These are phyloP conservation scores for Aspergillus sp. DNA, from an alignment of 2,329 filamentous ascomycete genomes.

Conservation along the genomic window DNA sequence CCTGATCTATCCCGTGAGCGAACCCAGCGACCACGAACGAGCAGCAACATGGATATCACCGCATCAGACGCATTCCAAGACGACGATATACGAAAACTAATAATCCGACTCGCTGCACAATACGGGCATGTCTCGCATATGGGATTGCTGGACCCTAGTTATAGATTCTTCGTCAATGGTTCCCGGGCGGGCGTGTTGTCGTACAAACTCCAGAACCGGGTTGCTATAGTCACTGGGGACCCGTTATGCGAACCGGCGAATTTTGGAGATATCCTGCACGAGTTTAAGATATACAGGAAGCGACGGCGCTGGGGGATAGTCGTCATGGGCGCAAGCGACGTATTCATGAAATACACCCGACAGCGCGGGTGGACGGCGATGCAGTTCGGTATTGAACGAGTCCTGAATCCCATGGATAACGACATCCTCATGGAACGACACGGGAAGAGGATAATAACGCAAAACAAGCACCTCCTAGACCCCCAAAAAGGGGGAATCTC, in stretches of 20 bases:
- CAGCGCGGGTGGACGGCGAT: conserved; percentile 29
- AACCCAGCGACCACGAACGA: neutral
- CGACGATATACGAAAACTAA: neutral
- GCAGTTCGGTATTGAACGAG: conserved; percentile 34
- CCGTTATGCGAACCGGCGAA: conserved; percentile 27
- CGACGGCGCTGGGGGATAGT: conserved; percentile 25
- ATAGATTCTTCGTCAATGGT: conserved; percentile 35
- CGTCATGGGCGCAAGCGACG: conserved; percentile 31
- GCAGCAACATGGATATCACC: neutral
- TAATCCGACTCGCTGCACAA: conserved; percentile 20
- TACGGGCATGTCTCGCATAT: conserved; percentile 38
- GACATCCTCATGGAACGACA: conserved; percentile 29
- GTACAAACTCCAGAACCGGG: conserved; percentile 32
- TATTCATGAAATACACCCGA: conserved; percentile 25
- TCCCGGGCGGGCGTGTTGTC: conserved; percentile 29
- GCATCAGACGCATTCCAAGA: neutral
- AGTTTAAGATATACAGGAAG: conserved; percentile 30
- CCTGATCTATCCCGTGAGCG: neutral
- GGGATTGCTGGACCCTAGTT: conserved; percentile 38
- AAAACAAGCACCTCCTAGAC: conserved; percentile 32
- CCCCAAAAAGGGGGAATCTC: conserved; percentile 27
- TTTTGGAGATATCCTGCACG: conserved; percentile 23
- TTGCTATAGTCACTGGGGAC: conserved; percentile 36
- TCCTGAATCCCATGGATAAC: conserved; percentile 36
- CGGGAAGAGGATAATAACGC: conserved; percentile 32